Evolutionary conservation across 2,329 filamentous ascomycete species (phyloP), one percentile per base, ranked within the genome.

Genomic region (Dothistroma septosporum): DNA sequence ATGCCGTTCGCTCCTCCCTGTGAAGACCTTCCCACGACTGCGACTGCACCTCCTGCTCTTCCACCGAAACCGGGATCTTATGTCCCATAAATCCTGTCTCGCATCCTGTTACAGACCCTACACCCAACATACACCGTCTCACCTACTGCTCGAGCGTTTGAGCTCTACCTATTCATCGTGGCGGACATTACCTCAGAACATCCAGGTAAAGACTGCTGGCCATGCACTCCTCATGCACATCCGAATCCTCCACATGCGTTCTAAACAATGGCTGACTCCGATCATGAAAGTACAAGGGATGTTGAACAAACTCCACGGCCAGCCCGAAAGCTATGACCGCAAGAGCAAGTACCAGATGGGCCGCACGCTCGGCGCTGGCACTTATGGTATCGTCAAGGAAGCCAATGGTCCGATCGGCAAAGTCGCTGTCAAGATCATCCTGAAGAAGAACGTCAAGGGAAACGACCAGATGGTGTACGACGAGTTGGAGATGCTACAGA

Each of bases 391-490:
- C 72, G 94, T 99, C 72, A 87, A 94, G 70, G 94, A 99, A 79
- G 94, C 94, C 62, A 92, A 97, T 64, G 85, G 90, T 68, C 86
- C 88, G 47, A 83, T 84, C 21, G 91, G 91, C 75, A 89, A 96
- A 82, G 92, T 96, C 63, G 94, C 94, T 46, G 85, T 99, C 77
- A 99, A 99, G 83, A 97, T 99, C 76, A 99, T 99, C 76, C 82
- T 97, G 73, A 99, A 99, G 85, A 97, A 96, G 82, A 97, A 96
- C 78, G 93, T 99, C 75, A 95, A 92, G 76, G 93, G 92, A 66
- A 97, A 97, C 72, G 94, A 99, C 81, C 87, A 89, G 76, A 99
- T 99, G 94, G 94, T 99, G 46, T 94, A 96, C 76, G 94, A 99
- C 76, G 94, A 99, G 80, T 83, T 99, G 70, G 85, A 92, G 68